Evolutionary conservation across 352 stramenopile genomes (phyloP).

Genomic region (Blastocystis sp.): DNA sequence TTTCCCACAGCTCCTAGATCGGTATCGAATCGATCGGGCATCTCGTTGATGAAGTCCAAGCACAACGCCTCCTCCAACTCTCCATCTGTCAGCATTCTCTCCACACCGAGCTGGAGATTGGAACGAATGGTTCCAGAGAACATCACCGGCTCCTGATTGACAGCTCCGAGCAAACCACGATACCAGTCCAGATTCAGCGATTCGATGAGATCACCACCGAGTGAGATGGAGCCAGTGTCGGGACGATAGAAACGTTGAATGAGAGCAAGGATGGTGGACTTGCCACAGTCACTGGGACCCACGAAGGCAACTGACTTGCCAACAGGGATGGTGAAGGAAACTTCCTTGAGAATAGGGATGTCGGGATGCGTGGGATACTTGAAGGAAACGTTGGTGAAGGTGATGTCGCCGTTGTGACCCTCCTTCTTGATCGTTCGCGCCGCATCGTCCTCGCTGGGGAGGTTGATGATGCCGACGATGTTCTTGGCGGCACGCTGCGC

Average conservation of each 20-base stretch:
- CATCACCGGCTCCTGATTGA: constrained; percentile 78
- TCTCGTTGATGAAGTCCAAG: constrained; percentile 60
- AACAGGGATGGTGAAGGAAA: constrained; percentile 67
- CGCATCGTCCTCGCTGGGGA: neutral
- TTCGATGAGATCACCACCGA: neutral
- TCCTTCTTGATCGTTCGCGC: neutral
- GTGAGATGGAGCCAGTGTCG: neutral
- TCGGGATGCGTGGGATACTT: constrained; percentile 74
- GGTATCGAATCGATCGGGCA: constrained; percentile 64
- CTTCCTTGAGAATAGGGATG: constrained; percentile 67
- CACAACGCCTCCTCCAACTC: constrained; percentile 68
- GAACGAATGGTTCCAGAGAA: constrained; percentile 71
- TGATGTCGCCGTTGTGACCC: constrained; percentile 60
- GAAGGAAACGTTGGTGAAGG: constrained; percentile 78
- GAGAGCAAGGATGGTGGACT: constrained; percentile 52
- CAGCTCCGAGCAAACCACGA: constrained; percentile 69
- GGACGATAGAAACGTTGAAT: constrained; percentile 61
- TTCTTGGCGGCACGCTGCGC: neutral
- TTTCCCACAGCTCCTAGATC: constrained; percentile 69
- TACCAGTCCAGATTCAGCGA: constrained; percentile 58
- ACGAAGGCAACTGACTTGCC: constrained; percentile 68
- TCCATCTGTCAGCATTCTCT: constrained; percentile 65
- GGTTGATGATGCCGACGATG: neutral
- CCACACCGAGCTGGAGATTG: constrained; percentile 71
- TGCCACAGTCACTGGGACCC: constrained; percentile 8